Conservation (phyloP, 73 alveolate genomes). For the Chromera velia region DNA sequence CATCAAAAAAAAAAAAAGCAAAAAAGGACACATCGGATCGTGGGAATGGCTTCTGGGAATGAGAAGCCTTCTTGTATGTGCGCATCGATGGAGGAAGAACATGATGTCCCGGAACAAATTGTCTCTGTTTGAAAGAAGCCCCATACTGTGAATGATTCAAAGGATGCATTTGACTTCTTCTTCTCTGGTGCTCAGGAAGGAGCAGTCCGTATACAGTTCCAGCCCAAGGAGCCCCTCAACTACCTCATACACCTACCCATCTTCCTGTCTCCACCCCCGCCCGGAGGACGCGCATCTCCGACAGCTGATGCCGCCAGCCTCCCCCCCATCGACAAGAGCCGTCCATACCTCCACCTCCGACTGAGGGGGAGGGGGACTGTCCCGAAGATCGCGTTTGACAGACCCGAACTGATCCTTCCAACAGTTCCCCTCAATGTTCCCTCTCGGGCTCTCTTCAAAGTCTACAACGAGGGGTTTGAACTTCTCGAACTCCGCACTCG, state of each 20-base stretch:
- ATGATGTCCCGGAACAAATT: no score
- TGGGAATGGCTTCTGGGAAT: no score
- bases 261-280: slow-evolving; percentile 71
- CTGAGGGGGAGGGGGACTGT: slow-evolving; percentile 88
- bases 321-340: slow-evolving; percentile 61
- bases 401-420: slow-evolving; percentile 83
- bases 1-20: no score
- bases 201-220: slow-evolving; percentile 24
- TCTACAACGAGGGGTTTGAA: slow-evolving; percentile 67
- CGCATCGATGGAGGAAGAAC: no score
- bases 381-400: slow-evolving; percentile 82
- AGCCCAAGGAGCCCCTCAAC: slow-evolving; percentile 38
- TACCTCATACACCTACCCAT: slow-evolving; percentile 58
- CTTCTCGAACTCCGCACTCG: not conserved
- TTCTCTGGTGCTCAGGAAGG: slow-evolving; percentile 8
- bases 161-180: no score
- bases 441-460: slow-evolving; percentile 66
- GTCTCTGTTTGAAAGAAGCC: no score
- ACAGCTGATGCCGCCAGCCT: slow-evolving; percentile 60
- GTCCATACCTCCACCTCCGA: slow-evolving; percentile 69
- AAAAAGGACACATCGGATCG: no score
- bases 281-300: no score
- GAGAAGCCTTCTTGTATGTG: no score
- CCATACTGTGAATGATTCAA: no score
- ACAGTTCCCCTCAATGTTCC: slow-evolving; percentile 74